Evolutionary conservation across 768 basidiomycete genomes (phyloP).

Genomic region (Agaricus blazei): DNA sequence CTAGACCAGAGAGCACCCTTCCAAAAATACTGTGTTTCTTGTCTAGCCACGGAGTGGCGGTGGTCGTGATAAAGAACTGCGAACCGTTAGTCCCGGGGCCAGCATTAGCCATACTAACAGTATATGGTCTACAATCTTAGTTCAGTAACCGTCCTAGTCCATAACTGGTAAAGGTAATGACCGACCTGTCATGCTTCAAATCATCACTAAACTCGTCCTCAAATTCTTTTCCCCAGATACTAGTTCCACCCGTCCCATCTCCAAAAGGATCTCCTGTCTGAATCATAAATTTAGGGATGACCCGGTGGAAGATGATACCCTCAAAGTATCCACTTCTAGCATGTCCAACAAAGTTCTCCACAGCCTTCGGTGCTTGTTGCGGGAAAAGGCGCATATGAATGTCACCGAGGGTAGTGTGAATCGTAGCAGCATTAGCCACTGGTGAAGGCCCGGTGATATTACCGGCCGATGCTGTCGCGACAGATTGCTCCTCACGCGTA

Average conservation of each 20-base stretch:
- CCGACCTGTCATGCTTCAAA: slow-evolving; percentile 83
- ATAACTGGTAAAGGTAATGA: neutral
- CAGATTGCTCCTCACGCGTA: slow-evolving; percentile 90
- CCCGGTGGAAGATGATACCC: slow-evolving; percentile 91
- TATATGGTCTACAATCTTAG: slow-evolving; percentile 67
- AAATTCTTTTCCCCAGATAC: slow-evolving; percentile 87
- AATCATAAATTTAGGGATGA: slow-evolving; percentile 98
- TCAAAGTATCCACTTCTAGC: slow-evolving; percentile 89
- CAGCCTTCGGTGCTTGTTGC: slow-evolving; percentile 86
- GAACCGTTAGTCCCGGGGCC: slow-evolving; percentile 90
- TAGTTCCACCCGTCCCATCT: slow-evolving; percentile 88
- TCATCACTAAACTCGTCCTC: slow-evolving; percentile 93
- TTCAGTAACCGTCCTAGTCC: neutral
- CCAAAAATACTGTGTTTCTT: slow-evolving; percentile 93
- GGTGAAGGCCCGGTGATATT: slow-evolving; percentile 58
- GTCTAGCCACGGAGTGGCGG: slow-evolving; percentile 90
- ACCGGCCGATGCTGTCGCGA: slow-evolving; percentile 58
- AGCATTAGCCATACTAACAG: slow-evolving; percentile 92
- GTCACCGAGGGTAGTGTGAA: slow-evolving; percentile 95
- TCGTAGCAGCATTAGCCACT: slow-evolving; percentile 75
- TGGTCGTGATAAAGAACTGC: slow-evolving; percentile 98
- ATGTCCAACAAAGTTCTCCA: slow-evolving; percentile 97
- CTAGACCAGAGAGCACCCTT: slow-evolving; percentile 78
- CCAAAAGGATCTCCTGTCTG: slow-evolving; percentile 96
- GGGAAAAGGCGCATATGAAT: slow-evolving; percentile 90